Percentiles rank a stretch among this genome's conserved stretches.
Evolutionary conservation across 2,329 filamentous ascomycete genomes (phyloP).

Genomic region (Xylariales sp.): DNA sequence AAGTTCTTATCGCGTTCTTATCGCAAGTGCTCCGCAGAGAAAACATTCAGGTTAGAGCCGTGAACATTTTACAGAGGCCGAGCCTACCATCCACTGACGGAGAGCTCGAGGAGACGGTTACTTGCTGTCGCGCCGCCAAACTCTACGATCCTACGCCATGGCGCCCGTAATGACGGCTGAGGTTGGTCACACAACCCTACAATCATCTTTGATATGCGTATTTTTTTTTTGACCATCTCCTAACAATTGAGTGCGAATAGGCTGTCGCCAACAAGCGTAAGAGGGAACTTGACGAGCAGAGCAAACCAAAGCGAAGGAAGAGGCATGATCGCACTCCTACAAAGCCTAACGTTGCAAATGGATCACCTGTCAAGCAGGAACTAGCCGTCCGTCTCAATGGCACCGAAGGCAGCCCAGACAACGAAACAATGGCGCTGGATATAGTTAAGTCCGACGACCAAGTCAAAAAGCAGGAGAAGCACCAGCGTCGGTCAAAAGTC

Average conservation of each 20-base stretch:
- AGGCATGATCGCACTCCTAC: slow-evolving; percentile 48
- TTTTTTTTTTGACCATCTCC: slow-evolving; percentile 3
- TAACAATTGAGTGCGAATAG: slow-evolving; percentile 38
- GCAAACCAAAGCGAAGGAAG: slow-evolving; percentile 57
- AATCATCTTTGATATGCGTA: neutral
- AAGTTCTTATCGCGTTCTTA: slow-evolving; percentile 47
- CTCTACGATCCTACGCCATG: slow-evolving; percentile 41
- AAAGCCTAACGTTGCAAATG: slow-evolving; percentile 35
- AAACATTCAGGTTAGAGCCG: slow-evolving; percentile 38
- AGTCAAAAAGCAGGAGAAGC: slow-evolving; percentile 37
- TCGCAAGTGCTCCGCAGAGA: slow-evolving; percentile 42
- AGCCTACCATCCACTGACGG: slow-evolving; percentile 21
- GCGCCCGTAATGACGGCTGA: slow-evolving; percentile 43
- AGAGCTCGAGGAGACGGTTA: slow-evolving; percentile 1
- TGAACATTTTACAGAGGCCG: slow-evolving; percentile 43
- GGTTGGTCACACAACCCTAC: slow-evolving; percentile 38
- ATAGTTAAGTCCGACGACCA: slow-evolving; percentile 23
- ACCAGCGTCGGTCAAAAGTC: slow-evolving; percentile 27
- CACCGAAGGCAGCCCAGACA: slow-evolving; percentile 5
- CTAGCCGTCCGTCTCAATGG: slow-evolving; percentile 34
- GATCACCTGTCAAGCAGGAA: slow-evolving; percentile 21
- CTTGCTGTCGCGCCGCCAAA: slow-evolving; percentile 22
- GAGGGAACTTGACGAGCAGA: slow-evolving; percentile 57
- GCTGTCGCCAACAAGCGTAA: slow-evolving; percentile 61
- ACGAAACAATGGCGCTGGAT: slow-evolving; percentile 18